These are phyloP conservation scores for Chaetomium globosum DNA, from an alignment of 2,329 filamentous ascomycete genomes.

Conservation along the genomic window DNA sequence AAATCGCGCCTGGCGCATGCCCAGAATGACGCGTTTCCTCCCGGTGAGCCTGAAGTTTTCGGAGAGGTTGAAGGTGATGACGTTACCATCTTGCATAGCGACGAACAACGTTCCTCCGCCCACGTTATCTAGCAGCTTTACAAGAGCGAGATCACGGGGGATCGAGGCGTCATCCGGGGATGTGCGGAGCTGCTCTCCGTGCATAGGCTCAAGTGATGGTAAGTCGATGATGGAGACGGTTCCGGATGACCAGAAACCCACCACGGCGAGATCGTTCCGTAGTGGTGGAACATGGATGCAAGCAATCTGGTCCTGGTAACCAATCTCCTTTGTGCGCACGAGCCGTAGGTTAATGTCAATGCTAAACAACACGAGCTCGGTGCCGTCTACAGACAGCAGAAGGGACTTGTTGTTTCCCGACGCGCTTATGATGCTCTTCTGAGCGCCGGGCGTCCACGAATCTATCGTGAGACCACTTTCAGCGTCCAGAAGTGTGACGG, in stretches of 20 bases:
- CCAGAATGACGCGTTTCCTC: constrained; percentile 80
- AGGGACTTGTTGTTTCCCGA: constrained; percentile 72
- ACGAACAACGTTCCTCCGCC: constrained; percentile 77
- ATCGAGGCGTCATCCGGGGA: constrained; percentile 72
- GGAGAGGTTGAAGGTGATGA: constrained; percentile 79
- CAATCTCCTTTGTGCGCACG: constrained; percentile 62
- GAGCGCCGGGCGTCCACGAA: constrained; percentile 58
- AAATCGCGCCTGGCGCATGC: constrained; percentile 81
- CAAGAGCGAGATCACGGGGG: constrained; percentile 78
- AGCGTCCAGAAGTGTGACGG: constrained; percentile 64
- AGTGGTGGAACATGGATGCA: constrained; percentile 75
- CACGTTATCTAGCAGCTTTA: constrained; percentile 66
- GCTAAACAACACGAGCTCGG: constrained; percentile 69
- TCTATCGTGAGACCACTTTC: constrained; percentile 58
- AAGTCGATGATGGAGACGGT: constrained; percentile 74
- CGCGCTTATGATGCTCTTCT: constrained; percentile 71
- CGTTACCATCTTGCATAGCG: constrained; percentile 88
- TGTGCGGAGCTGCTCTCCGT: constrained; percentile 64
- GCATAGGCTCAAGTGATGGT: constrained; percentile 60
- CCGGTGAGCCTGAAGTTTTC: constrained; percentile 65
- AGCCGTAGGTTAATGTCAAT: constrained; percentile 61
- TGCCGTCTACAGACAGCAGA: constrained; percentile 75
- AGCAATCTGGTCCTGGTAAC: constrained; percentile 74
- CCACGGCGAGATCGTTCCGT: constrained; percentile 68
- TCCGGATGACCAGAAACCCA: constrained; percentile 87